phyloP scores from a whole-genome alignment of 768 basidiomycete genomes.

The Cystoderma amianthinum region DNA sequence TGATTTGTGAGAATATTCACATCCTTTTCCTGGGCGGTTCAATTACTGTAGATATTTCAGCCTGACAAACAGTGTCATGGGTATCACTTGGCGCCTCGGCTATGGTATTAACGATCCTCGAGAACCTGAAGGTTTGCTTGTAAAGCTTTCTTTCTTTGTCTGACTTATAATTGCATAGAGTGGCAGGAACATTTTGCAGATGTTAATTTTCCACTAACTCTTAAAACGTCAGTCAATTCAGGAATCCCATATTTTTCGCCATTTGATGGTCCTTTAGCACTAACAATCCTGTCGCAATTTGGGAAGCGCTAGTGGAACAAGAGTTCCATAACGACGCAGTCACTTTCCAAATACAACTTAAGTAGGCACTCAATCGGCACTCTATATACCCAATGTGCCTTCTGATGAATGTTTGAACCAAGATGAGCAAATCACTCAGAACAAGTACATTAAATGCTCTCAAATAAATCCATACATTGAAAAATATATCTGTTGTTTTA shows the following conservation, averaged over 20 bases:
- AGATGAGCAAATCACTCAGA: background rate
- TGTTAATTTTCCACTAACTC: conserved; percentile 43
- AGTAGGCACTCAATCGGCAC: too few relatives aligned
- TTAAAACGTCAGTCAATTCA: conserved; percentile 33
- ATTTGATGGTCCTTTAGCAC: conserved; percentile 23
- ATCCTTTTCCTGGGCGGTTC: background rate
- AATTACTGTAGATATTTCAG: conserved; percentile 17
- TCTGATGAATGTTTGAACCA: background rate
- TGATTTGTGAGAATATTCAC: conserved; percentile 38
- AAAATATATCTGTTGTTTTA: too few relatives aligned
- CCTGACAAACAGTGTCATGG: conserved; percentile 48
- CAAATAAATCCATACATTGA: too few relatives aligned
- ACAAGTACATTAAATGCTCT: too few relatives aligned
- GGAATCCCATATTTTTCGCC: background rate
- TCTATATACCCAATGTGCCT: too few relatives aligned
- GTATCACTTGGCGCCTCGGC: conserved; percentile 58
- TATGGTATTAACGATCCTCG: conserved; percentile 46
- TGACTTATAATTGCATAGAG: conserved; percentile 22
- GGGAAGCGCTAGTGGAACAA: conserved; percentile 35
- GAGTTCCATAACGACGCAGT: conserved; percentile 6
- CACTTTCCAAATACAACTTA: background rate
- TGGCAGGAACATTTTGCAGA: conserved; percentile 54
- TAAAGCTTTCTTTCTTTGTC: background rate
- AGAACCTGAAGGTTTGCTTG: conserved; percentile 45
- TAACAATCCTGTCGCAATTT: conserved; percentile 49